A percentile compares a stretch with the other conserved stretches of the same genome.
Evolutionary conservation across 495 filamentous ascomycete genomes (phyloP).

Genomic region (Corynascus novoguineensis): DNA sequence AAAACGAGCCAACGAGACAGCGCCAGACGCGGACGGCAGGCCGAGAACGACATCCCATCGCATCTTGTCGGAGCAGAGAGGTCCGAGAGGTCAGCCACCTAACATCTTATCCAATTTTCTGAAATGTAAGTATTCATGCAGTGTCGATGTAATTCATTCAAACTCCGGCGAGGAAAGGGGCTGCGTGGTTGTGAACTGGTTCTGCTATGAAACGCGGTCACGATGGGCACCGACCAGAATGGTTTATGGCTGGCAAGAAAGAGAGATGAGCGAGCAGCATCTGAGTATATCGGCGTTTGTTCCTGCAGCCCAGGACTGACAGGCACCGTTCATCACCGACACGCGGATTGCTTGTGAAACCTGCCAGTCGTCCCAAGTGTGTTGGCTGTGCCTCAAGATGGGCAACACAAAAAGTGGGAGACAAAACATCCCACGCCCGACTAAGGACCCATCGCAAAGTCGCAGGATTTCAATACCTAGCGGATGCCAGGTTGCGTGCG

Average conservation of each 20-base stretch:
- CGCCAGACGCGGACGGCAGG: neutral
- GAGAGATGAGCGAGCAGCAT: neutral
- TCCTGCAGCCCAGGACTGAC: neutral
- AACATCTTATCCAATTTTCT: neutral
- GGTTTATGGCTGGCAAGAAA: neutral
- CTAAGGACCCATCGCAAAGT: too few species aligned
- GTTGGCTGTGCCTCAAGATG: constrained; percentile 9
- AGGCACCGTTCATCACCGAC: neutral
- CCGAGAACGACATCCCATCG: neutral
- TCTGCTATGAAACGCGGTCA: neutral
- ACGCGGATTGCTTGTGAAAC: constrained; percentile 5
- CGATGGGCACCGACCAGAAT: neutral
- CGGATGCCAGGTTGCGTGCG: constrained; percentile 9
- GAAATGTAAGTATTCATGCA: constrained; percentile 2
- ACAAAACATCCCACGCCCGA: neutral
- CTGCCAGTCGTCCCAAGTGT: neutral
- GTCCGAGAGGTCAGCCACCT: constrained; percentile 5
- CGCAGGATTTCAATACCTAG: constrained; percentile 3
- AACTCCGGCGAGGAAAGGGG: neutral
- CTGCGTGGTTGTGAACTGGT: neutral
- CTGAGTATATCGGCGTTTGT: neutral
- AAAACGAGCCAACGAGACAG: too few species aligned
- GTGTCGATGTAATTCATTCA: neutral
- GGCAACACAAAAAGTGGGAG: neutral
- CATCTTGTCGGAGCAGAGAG: neutral